Conservation (phyloP, 495 filamentous ascomycete genomes). For the Daldinia loculata region DNA sequence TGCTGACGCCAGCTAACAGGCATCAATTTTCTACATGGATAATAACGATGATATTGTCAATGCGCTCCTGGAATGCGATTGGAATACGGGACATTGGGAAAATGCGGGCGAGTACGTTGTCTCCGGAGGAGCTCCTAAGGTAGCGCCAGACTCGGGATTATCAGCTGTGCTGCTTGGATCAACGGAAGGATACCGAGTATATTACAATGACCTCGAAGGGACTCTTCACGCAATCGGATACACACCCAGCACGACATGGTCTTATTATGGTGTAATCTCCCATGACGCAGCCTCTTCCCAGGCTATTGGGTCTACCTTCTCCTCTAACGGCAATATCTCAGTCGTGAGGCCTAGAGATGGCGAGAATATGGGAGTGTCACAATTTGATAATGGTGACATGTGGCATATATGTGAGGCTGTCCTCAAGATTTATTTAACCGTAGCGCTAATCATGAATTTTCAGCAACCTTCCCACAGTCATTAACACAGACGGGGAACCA, state of each 20-base stretch:
- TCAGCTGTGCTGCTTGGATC: constrained; percentile 41
- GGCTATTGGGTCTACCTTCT: constrained; percentile 40
- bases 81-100: constrained; percentile 35
- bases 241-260: constrained; percentile 32
- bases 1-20: constrained; percentile 40
- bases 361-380: constrained; percentile 38
- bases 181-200: constrained; percentile 43
- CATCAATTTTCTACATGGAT: constrained; percentile 46
- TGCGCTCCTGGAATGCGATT: constrained; percentile 43
- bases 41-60: constrained; percentile 46
- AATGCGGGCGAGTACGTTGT: constrained; percentile 36
- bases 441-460: constrained; percentile 1
- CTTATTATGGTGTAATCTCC: constrained; percentile 39
- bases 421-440: background rate
- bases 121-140: constrained; percentile 33
- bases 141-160: constrained; percentile 30
- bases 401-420: constrained; percentile 42
- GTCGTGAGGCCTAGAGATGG: constrained; percentile 38
- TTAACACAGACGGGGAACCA: constrained; percentile 25
- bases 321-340: constrained; percentile 35
- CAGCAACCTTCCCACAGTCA: constrained; percentile 41
- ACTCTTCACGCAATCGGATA: constrained; percentile 40
- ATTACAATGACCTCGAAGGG: constrained; percentile 39
- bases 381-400: constrained; percentile 26
- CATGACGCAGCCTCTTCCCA: constrained; percentile 31